phyloP scores from a whole-genome alignment of 2,329 filamentous ascomycete species.

The Sporothrix brunneoviolacea region DNA sequence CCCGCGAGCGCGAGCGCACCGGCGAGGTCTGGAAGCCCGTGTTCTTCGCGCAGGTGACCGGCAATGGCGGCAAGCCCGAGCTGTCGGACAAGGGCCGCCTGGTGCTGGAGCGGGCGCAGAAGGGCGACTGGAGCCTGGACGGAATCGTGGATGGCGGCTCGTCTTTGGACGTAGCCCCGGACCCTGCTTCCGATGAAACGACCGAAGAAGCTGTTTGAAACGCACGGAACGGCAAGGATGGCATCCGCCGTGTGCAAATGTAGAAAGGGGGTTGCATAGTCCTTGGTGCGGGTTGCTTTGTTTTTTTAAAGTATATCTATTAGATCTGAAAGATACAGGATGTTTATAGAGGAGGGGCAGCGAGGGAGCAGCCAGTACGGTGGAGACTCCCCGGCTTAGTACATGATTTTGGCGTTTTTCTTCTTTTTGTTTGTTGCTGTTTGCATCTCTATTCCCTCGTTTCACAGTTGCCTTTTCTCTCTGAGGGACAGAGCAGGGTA shows the following conservation, averaged over 20 bases:
- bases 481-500: no score
- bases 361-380: not conserved
- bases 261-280: not conserved
- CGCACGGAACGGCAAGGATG: no score
- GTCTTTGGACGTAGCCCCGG: not conserved
- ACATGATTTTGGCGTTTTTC: conserved; percentile 5
- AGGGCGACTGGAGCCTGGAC: conserved; percentile 40
- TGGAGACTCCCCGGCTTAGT: not conserved
- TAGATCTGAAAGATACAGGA: conserved; percentile 10
- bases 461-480: no score
- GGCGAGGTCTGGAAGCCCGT: conserved; percentile 72
- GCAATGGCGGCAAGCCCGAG: conserved; percentile 49
- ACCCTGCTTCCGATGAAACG: not conserved
- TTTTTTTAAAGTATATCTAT: not conserved
- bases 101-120: conserved; percentile 46
- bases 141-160: conserved; percentile 20
- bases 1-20: conserved; percentile 66
- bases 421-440: no score
- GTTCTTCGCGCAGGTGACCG: conserved; percentile 66
- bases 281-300: not conserved
- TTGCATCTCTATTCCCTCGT: no score
- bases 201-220: not conserved
- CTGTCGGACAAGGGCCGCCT: conserved; percentile 47
- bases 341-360: conserved; percentile 10
- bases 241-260: no score